A percentile compares a stretch with the other conserved stretches of the same genome.
Evolutionary conservation across 2,329 filamentous ascomycete genomes (phyloP).

Genomic region (Trichoderma oligosporum): DNA sequence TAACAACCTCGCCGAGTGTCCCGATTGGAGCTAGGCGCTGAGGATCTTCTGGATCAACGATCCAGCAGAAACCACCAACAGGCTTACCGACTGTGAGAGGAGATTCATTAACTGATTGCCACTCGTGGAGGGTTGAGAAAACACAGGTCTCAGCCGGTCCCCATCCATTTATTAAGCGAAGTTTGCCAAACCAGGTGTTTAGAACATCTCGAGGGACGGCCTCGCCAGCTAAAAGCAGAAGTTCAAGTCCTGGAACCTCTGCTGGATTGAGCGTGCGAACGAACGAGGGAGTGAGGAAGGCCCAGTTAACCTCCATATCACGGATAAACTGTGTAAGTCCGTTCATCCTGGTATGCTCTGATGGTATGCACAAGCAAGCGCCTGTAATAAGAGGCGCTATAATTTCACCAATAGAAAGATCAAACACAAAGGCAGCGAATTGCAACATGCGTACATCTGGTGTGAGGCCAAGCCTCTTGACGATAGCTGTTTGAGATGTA

Average conservation of each 20-base stretch:
- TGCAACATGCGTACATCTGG: constrained; percentile 16
- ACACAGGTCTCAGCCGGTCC: constrained; percentile 23
- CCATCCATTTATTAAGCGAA: constrained; percentile 22
- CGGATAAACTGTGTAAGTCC: constrained; percentile 4
- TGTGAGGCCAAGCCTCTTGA: constrained; percentile 5
- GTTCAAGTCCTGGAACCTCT: constrained; percentile 15
- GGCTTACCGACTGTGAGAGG: constrained; percentile 17
- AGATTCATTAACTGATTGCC: constrained; percentile 13
- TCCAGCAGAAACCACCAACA: constrained; percentile 17
- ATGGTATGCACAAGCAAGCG: constrained; percentile 14
- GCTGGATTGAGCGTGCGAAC: constrained; percentile 5
- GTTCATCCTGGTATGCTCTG: constrained; percentile 15
- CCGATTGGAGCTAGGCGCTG: constrained; percentile 3
- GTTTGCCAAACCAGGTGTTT: constrained; percentile 17
- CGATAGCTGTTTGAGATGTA: constrained; percentile 16
- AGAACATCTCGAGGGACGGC: constrained; percentile 16
- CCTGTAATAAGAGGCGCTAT: constrained; percentile 8
- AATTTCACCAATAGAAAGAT: constrained; percentile 15
- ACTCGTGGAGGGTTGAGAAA: constrained; percentile 19
- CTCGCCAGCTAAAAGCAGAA: constrained; percentile 21
- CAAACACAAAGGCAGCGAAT: constrained; percentile 18
- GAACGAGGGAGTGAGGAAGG: constrained; percentile 17
- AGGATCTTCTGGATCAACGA: constrained; percentile 14
- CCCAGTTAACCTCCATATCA: constrained; percentile 13
- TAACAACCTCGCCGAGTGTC: constrained; percentile 14